Conservation (phyloP, 2,329 filamentous ascomycete species). For the Cercospora sesami region DNA sequence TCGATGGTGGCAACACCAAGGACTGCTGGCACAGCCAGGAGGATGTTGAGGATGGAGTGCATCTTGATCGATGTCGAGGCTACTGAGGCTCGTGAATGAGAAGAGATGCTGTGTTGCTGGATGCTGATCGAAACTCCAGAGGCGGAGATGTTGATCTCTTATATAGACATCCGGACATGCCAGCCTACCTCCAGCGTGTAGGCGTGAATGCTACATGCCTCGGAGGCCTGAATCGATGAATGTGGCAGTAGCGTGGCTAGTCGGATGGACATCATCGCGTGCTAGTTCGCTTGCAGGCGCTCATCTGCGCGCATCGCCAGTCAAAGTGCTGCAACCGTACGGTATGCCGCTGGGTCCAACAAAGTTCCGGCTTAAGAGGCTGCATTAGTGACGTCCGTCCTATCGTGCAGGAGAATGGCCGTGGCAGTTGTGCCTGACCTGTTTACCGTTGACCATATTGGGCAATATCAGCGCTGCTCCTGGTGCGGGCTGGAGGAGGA, state of each 20-base stretch:
- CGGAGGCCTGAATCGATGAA: not conserved
- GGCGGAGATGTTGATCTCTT: not conserved
- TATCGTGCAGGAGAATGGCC: constrained; percentile 8
- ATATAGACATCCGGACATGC: constrained; percentile 13
- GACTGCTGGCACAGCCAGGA: constrained; percentile 27
- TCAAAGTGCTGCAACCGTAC: constrained; percentile 8
- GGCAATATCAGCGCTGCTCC: constrained; percentile 6
- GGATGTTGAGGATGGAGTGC: constrained; percentile 23
- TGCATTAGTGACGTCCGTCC: constrained; percentile 12
- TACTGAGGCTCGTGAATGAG: constrained; percentile 6
- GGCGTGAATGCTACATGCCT: not conserved
- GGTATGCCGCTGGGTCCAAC: not conserved
- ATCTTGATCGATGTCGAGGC: constrained; percentile 20
- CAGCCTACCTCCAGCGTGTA: not conserved
- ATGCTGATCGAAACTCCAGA: constrained; percentile 5
- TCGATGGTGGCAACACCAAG: constrained; percentile 25
- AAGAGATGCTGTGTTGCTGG: constrained; percentile 2
- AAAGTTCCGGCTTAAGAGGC: constrained; percentile 14
- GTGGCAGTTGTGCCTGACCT: constrained; percentile 4
- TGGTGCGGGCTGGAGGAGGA: constrained; percentile 6
- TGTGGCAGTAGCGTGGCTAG: constrained; percentile 9
- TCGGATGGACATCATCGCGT: constrained; percentile 10
- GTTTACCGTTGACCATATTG: constrained; percentile 1
- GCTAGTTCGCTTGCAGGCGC: constrained; percentile 12
- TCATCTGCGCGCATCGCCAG: constrained; percentile 8